These are phyloP conservation scores for Cicer chorassanicum DNA, from an alignment of 306 rosid genomes.

Conservation along the genomic window DNA sequence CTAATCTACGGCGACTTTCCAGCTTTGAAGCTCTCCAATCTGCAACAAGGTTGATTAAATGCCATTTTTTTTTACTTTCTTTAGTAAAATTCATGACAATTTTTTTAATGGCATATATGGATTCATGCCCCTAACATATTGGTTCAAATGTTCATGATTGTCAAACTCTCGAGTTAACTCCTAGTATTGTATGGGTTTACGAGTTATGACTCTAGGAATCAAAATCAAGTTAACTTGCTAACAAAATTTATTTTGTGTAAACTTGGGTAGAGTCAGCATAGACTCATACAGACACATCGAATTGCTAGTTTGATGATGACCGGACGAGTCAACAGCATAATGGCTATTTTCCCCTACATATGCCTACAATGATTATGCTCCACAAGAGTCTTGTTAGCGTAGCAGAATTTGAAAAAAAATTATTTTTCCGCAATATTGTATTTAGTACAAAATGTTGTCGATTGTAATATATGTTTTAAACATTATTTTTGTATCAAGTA, in stretches of 20 bases:
- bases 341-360: neutral
- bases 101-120: neutral
- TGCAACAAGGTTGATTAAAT: conserved; percentile 68
- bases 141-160: conserved; percentile 7
- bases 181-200: neutral
- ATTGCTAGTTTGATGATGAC: neutral
- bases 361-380: neutral
- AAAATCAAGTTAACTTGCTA: neutral
- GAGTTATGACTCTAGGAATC: neutral
- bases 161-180: neutral
- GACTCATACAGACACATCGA: neutral
- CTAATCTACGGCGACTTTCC: conserved; percentile 73
- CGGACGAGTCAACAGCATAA: neutral
- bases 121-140: conserved; percentile 2
- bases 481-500: neutral
- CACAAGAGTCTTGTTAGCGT: no score
- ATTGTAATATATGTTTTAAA: neutral
- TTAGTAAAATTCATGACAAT: neutral
- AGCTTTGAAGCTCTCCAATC: conserved; percentile 91
- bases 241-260: neutral
- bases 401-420: no score
- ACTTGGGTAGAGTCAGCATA: neutral
- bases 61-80: neutral
- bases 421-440: no score
- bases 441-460: no score